Conservation (phyloP, 768 basidiomycete species). For the Termitomyces sp. region DNA sequence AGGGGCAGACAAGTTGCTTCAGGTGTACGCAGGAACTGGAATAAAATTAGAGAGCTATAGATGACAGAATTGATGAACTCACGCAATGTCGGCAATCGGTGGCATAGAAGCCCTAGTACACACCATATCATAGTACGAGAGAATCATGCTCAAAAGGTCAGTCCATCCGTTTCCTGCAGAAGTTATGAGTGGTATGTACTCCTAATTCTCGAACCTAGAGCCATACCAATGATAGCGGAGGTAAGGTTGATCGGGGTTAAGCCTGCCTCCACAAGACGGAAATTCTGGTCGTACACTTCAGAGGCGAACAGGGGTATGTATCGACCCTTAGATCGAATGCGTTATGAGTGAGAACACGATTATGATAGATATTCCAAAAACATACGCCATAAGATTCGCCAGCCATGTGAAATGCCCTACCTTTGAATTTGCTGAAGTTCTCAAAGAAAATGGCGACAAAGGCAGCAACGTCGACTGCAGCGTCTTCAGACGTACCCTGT, state of each 20-base stretch:
- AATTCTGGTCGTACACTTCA: slow-evolving; percentile 71
- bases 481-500: slow-evolving; percentile 60
- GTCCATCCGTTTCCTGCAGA: slow-evolving; percentile 55
- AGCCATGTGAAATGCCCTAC: slow-evolving; percentile 56
- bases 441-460: slow-evolving; percentile 74
- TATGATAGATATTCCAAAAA: not conserved
- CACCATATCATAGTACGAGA: slow-evolving; percentile 41
- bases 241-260: slow-evolving; percentile 57
- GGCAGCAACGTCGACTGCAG: slow-evolving; percentile 63
- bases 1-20: slow-evolving; percentile 45
- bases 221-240: slow-evolving; percentile 64
- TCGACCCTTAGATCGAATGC: slow-evolving; percentile 39
- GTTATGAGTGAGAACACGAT: not conserved
- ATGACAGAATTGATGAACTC: slow-evolving; percentile 26
- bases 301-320: slow-evolving; percentile 74
- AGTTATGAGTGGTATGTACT: not conserved
- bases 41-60: slow-evolving; percentile 13
- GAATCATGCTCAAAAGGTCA: slow-evolving; percentile 40
- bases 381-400: slow-evolving; percentile 77
- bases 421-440: slow-evolving; percentile 65
- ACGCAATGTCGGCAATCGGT: slow-evolving; percentile 43
- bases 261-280: slow-evolving; percentile 42
- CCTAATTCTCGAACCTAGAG: not conserved
- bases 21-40: slow-evolving; percentile 46
- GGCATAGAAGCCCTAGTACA: slow-evolving; percentile 47